Evolutionary conservation across 345 rosid genomes (phyloP), one percentile per base, ranked within the genome.

Genomic region (Eucalyptus cloeziana): DNA sequence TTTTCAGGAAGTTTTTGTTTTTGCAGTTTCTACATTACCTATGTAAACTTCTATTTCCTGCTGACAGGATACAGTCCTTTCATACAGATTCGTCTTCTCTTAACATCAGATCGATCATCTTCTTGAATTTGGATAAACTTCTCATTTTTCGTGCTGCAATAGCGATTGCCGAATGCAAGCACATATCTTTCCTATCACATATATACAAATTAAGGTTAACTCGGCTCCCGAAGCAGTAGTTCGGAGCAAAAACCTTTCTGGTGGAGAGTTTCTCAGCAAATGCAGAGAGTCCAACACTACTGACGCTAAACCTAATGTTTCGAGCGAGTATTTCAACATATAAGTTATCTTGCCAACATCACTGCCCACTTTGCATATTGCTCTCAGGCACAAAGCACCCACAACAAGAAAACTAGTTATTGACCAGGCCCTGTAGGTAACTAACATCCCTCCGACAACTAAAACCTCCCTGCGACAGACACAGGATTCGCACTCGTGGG

Each of bases 401-500:
- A 92, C 94, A 13, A 96, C 95, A 47, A 91, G 86, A 89, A 95
- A 95, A 69, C 97, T 92, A 14, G 98, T 94, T 8, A 88, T 87
- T 6, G 97, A 97, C 93, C 96, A 94, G 44, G 96, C 97, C 51
- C 94, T 49, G 91, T 96, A 97, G 12, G 88, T 87, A 22, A 97
- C 91, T 91, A 94, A 79, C 91, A 64, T 95, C 71, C 99, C 99
- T 43, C 98, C 98, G 7, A 95, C 99, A 4, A 93, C 92, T 90
- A 97, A 85, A 24, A 90, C 90, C 91, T 97, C 94, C 86, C 89
- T 91, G 67, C 98, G 92, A 85, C 98, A 97, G 40, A 97, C 93
- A 13, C 99, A 97, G 51, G 99, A 93, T 37, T 80, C 90, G 86
- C 99, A 97, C 64, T 93, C 97, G 10, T 96, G 95, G 4, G 99